Evolutionary conservation across 2,329 filamentous ascomycete genomes (phyloP), one percentile per base, ranked within the genome.

Genomic region (Teratosphaeria nubilosa): DNA sequence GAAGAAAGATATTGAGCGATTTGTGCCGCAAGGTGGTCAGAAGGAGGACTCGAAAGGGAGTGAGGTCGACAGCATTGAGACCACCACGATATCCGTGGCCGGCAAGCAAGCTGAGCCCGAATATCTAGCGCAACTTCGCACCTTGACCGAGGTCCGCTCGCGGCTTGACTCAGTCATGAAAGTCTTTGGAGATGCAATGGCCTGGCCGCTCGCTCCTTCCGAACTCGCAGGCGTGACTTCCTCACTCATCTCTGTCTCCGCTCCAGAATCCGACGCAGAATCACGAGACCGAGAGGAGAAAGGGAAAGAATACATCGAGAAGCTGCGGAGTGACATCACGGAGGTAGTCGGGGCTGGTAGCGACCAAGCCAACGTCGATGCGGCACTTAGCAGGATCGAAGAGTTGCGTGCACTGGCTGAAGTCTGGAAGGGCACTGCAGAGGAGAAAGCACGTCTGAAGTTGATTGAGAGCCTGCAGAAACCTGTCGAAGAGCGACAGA

Each of bases 381-480:
- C 85, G 58, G 94, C 94, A 0, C 82, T 82, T 13, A 80, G 80
- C 57, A 79, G 89, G 51, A 85, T 97, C 14, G 86, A 90, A 68
- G 84, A 88, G 69, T 78, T 97, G 58, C 86, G 90, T 68, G 82
- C 85, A 62, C 75, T 97, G 62, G 84, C 85, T 3, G 76, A 76
- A n/a, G 85, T 99, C 24, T 99, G 94, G 91, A 92, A 88, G 71
- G 91, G 91, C n/a, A 96, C 94, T 2, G 87, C 89, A 0, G 94
- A 99, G 75, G 94, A 97, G 72, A 95, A 89, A 74, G 90, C 90
- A 5, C 80, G 94, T 56, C 76, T 76, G 10, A 88, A 84, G 67
- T 91, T 96, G 70, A 86, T 99, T 20, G 92, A 97, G 63, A 81
- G 82, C 55, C 72, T 99, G 66, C 84, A 85, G 34, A 90, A 85